Conservation (phyloP, 2,329 filamentous ascomycete species). For the Trichoderma koningii region DNA sequence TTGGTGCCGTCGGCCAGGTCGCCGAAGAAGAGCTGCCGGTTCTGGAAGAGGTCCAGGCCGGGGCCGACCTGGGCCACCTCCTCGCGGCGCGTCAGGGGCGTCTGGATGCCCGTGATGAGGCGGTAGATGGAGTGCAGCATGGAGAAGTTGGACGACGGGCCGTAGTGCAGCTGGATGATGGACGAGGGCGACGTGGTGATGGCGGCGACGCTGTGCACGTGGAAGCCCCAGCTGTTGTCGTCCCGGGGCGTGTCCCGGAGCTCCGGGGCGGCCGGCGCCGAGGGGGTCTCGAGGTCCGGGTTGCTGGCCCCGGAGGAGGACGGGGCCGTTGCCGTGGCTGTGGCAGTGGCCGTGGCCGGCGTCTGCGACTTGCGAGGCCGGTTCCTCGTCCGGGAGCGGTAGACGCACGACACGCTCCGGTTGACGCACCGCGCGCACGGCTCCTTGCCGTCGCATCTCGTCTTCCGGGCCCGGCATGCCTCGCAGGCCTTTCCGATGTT, state of each 20-base stretch:
- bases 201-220: conserved; percentile 16
- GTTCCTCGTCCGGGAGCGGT: conserved; percentile 16
- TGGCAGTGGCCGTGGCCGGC: not conserved
- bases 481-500: conserved; percentile 24
- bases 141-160: conserved; percentile 20
- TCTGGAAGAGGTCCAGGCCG: conserved; percentile 18
- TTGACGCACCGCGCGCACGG: conserved; percentile 21
- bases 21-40: conserved; percentile 23
- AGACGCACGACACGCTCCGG: conserved; percentile 21
- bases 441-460: conserved; percentile 22
- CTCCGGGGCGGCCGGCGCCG: not conserved
- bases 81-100: conserved; percentile 11
- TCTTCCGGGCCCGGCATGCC: conserved; percentile 20
- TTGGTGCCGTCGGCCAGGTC: conserved; percentile 16
- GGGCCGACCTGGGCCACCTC: conserved; percentile 21
- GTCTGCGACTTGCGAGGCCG: conserved; percentile 18
- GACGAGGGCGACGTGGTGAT: conserved; percentile 22
- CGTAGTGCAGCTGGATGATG: conserved; percentile 22
- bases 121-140: conserved; percentile 24
- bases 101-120: conserved; percentile 21
- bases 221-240: conserved; percentile 24
- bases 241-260: conserved; percentile 1
- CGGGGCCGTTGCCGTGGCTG: not conserved
- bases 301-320: conserved; percentile 15
- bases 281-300: conserved; percentile 3